A percentile compares a stretch with the other conserved stretches of the same genome.
phyloP scores from a whole-genome alignment of 805 yeast genomes.

The Lachancea meyersii region DNA sequence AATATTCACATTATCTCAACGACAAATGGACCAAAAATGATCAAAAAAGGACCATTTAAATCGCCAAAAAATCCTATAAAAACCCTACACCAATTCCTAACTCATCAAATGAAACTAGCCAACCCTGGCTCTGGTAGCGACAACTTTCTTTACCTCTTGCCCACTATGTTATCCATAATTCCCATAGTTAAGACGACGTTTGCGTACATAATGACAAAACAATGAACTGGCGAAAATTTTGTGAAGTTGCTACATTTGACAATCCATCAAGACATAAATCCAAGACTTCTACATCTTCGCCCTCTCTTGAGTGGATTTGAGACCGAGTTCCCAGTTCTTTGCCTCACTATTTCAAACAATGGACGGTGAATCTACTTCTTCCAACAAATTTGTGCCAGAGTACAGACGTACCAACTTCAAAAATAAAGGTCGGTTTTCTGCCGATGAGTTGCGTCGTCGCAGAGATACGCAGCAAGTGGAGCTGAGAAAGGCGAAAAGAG shows the following conservation, averaged over 20 bases:
- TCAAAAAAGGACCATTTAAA: too few relatives aligned
- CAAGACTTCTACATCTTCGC: not conserved
- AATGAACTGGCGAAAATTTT: constrained; percentile 5
- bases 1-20: too few relatives aligned
- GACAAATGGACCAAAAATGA: too few relatives aligned
- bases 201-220: too few relatives aligned
- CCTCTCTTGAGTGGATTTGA: not conserved
- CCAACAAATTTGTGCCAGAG: constrained; percentile 87
- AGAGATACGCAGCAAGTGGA: constrained; percentile 97
- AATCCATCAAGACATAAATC: not conserved
- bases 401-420: constrained; percentile 95
- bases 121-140: too few relatives aligned
- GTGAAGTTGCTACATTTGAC: constrained; percentile 2
- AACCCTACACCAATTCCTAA: too few relatives aligned
- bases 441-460: constrained; percentile 95
- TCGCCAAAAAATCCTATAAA: too few relatives aligned
- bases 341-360: constrained; percentile 31
- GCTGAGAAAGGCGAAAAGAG: constrained; percentile 92
- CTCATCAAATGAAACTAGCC: too few relatives aligned
- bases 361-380: constrained; percentile 45
- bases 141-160: too few relatives aligned
- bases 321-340: not conserved
- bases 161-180: too few relatives aligned
- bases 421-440: constrained; percentile 87
- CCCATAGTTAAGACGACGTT: too few relatives aligned